A percentile compares a stretch with the other conserved stretches of the same genome.
Evolutionary conservation across 1,284 basidiomycete species (phyloP).

Genomic region (Xerocomus nothofagi): DNA sequence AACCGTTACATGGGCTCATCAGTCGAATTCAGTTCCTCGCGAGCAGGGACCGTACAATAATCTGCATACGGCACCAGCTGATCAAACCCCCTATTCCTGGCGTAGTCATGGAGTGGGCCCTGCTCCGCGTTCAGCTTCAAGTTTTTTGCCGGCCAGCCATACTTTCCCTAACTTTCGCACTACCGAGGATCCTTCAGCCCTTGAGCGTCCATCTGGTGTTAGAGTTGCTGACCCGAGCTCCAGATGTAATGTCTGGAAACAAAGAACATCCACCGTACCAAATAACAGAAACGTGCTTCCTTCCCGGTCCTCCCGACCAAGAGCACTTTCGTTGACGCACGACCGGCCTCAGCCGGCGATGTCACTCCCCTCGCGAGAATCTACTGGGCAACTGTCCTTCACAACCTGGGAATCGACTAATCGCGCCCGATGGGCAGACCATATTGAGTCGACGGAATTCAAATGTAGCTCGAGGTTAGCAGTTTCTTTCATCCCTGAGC

Average conservation of each 20-base stretch:
- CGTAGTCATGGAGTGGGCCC: constrained; percentile 14
- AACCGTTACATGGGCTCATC: constrained; percentile 78
- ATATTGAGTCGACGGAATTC: constrained; percentile 15
- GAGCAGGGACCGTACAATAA: constrained; percentile 19
- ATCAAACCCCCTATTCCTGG: constrained; percentile 25
- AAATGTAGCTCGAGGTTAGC: constrained; percentile 18
- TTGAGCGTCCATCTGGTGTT: constrained; percentile 2
- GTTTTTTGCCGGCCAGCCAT: constrained; percentile 25
- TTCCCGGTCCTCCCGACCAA: constrained; percentile 24
- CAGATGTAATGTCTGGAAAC: constrained; percentile 18
- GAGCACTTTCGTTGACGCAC: constrained; percentile 32
- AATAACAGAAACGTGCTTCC: constrained; percentile 1
- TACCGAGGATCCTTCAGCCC: neutral
- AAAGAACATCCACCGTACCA: neutral
- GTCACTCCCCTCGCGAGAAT: constrained; percentile 31
- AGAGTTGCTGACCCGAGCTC: constrained; percentile 1
- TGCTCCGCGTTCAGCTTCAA: constrained; percentile 14
- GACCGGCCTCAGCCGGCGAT: constrained; percentile 20
- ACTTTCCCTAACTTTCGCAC: constrained; percentile 21
- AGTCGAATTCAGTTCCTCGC: constrained; percentile 30
- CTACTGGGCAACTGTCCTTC: constrained; percentile 32
- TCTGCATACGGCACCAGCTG: constrained; percentile 8
- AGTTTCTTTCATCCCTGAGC: neutral
- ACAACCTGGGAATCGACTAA: constrained; percentile 29
- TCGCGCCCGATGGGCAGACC: constrained; percentile 26